Evolutionary conservation across 352 stramenopile species (phyloP).

Genomic region (Nothophytophthora sp.): DNA sequence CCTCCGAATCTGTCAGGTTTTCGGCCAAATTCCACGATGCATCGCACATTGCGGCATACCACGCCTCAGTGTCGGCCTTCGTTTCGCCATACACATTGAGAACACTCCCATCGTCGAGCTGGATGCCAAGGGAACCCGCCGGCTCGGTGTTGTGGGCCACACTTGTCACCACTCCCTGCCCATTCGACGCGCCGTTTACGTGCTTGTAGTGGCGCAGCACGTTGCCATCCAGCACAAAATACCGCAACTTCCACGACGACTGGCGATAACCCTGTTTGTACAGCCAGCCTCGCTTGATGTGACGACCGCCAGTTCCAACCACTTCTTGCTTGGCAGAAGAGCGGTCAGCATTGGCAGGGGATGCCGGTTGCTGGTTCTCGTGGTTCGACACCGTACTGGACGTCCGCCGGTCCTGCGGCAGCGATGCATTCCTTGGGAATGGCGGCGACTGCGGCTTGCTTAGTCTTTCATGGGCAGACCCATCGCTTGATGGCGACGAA

Average conservation of each 20-base stretch:
- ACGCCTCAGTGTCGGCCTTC: slow-evolving; percentile 45
- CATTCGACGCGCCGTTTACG: slow-evolving; percentile 34
- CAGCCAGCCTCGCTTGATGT: slow-evolving; percentile 61
- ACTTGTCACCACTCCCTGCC: slow-evolving; percentile 45
- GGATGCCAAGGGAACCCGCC: slow-evolving; percentile 41
- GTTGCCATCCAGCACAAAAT: slow-evolving; percentile 60
- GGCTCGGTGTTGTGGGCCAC: slow-evolving; percentile 36
- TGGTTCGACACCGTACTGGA: slow-evolving; percentile 2
- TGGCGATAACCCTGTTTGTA: slow-evolving; percentile 47
- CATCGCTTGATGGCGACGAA: slow-evolving; percentile 5
- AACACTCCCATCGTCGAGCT: slow-evolving; percentile 45
- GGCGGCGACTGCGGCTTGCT: slow-evolving; percentile 21
- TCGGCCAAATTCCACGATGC: slow-evolving; percentile 21
- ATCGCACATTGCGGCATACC: slow-evolving; percentile 45
- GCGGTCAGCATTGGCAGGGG: slow-evolving; percentile 7
- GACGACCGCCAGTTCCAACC: background rate
- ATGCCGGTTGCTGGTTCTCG: slow-evolving; percentile 6
- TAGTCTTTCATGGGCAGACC: slow-evolving; percentile 3
- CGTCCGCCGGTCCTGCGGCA: slow-evolving; percentile 8
- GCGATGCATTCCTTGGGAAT: slow-evolving; percentile 18
- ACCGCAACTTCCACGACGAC: slow-evolving; percentile 67
- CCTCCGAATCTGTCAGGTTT: background rate
- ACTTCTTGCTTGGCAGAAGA: slow-evolving; percentile 9
- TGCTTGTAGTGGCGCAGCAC: slow-evolving; percentile 59
- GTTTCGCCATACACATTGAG: slow-evolving; percentile 51